Evolutionary conservation across 257 asterid species (phyloP).

Genomic region (Capsicum pubescens): DNA sequence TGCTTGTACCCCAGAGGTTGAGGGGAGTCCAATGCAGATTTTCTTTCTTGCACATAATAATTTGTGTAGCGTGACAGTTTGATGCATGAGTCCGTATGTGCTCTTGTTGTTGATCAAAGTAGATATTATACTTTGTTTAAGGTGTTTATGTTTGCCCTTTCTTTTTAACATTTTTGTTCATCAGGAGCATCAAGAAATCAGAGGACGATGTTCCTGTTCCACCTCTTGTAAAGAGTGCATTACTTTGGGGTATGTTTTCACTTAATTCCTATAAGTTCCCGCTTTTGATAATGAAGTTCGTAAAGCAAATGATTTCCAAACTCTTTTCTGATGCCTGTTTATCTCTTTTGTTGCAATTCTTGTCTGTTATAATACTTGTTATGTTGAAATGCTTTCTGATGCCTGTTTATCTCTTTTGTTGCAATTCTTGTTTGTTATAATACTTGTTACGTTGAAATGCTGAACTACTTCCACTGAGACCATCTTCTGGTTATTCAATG

Average conservation of each 20-base stretch:
- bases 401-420: too few relatives aligned
- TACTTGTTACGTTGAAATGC: neutral
- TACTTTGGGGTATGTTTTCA: constrained; percentile 81
- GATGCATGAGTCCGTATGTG: neutral
- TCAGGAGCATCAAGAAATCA: constrained; percentile 82
- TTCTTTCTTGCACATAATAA: neutral
- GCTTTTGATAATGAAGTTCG: constrained; percentile 10
- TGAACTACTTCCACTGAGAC: neutral
- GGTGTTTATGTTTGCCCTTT: neutral
- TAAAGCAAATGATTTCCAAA: neutral
- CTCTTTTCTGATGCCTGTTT: neutral
- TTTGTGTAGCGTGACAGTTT: neutral
- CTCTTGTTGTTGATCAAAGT: neutral
- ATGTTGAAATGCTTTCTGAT: too few relatives aligned
- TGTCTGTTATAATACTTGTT: too few relatives aligned
- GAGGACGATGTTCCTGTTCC: constrained; percentile 96
- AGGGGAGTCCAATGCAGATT: neutral
- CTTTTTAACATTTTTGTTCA: neutral
- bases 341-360: neutral
- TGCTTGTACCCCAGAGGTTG: neutral
- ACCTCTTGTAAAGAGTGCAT: constrained; percentile 90
- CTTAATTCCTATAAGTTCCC: constrained; percentile 31
- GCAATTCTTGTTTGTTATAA: too few relatives aligned
- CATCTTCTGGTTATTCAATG: constrained; percentile 8
- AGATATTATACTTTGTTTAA: constrained; percentile 23